Conservation (phyloP, 352 stramenopile species). For the Globisporangium takayamanum region DNA sequence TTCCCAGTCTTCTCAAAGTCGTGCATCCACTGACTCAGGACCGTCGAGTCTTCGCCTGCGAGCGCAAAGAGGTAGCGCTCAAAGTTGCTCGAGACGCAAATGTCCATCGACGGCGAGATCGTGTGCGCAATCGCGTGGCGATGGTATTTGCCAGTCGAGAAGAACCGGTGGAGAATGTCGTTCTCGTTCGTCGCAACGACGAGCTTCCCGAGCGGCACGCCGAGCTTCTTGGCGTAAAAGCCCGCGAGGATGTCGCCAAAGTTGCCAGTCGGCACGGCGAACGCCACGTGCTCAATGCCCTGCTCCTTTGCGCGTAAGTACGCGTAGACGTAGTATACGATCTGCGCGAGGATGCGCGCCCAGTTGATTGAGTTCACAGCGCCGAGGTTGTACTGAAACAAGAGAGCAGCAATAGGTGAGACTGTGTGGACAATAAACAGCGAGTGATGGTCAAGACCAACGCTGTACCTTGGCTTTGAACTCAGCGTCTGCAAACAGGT, state of each 20-base stretch:
- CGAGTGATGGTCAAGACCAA: neutral
- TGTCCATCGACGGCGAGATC: conserved; percentile 98
- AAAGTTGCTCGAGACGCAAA: conserved; percentile 99
- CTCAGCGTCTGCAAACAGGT: conserved; percentile 90
- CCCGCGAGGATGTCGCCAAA: conserved; percentile 98
- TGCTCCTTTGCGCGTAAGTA: conserved; percentile 89
- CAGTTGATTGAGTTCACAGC: conserved; percentile 99
- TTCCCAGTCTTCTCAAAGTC: conserved; percentile 93
- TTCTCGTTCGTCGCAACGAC: conserved; percentile 99
- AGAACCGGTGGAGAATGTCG: conserved; percentile 98
- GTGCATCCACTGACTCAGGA: conserved; percentile 91
- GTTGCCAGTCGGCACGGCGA: conserved; percentile 98
- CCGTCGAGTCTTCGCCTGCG: conserved; percentile 88
- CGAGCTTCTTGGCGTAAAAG: conserved; percentile 94
- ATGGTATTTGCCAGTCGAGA: conserved; percentile 96
- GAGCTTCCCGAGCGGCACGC: conserved; percentile 93
- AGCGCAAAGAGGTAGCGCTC: conserved; percentile 98
- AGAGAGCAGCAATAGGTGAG: neutral
- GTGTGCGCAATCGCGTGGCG: conserved; percentile 90
- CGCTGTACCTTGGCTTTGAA: conserved; percentile 86
- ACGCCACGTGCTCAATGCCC: conserved; percentile 79
- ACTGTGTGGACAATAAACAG: neutral
- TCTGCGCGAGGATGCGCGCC: conserved; percentile 98
- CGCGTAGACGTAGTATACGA: conserved; percentile 99
- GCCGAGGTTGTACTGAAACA: conserved; percentile 83